phyloP scores from a whole-genome alignment of 805 yeast genomes.

The Kodamaea leandrae region DNA sequence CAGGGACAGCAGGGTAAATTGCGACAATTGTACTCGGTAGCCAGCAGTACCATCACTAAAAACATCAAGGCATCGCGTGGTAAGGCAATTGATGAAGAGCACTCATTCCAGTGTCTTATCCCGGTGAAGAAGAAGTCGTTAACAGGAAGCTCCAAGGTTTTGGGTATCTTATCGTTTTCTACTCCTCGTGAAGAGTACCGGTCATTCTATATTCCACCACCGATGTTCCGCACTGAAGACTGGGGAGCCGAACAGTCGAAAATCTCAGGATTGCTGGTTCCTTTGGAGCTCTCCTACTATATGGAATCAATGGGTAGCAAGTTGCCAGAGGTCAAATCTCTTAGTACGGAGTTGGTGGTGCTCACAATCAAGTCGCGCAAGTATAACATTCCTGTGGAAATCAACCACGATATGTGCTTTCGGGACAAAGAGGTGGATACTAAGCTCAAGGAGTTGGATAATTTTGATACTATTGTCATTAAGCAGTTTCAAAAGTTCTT shows the following conservation, averaged over 20 bases:
- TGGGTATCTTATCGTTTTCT: conserved; percentile 34
- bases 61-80: conserved; percentile 13
- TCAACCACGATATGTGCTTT: conserved; percentile 40
- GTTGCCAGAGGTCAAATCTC: conserved; percentile 35
- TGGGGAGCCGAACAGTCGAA: conserved; percentile 7
- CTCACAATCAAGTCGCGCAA: conserved; percentile 35
- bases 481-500: conserved; percentile 29
- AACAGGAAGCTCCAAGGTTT: conserved; percentile 29
- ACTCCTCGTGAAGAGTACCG: conserved; percentile 33
- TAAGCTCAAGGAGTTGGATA: conserved; percentile 22
- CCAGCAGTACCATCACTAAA: conserved; percentile 19
- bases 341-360: conserved; percentile 35
- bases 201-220: conserved; percentile 34
- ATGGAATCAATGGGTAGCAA: conserved; percentile 11
- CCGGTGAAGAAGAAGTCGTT: conserved; percentile 34
- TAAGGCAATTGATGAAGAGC: conserved; percentile 19
- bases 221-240: conserved; percentile 20
- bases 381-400: conserved; percentile 37
- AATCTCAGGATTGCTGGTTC: conserved; percentile 25
- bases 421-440: conserved; percentile 31
- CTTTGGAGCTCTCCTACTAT: conserved; percentile 31
- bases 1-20: conserved; percentile 19
- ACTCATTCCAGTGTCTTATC: conserved; percentile 30
- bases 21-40: conserved; percentile 32
- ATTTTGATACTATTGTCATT: conserved; percentile 34